A percentile compares a stretch with the other conserved stretches of the same genome.
phyloP scores from a whole-genome alignment of 495 filamentous ascomycete genomes.

The Talaromyces thailandensis region DNA sequence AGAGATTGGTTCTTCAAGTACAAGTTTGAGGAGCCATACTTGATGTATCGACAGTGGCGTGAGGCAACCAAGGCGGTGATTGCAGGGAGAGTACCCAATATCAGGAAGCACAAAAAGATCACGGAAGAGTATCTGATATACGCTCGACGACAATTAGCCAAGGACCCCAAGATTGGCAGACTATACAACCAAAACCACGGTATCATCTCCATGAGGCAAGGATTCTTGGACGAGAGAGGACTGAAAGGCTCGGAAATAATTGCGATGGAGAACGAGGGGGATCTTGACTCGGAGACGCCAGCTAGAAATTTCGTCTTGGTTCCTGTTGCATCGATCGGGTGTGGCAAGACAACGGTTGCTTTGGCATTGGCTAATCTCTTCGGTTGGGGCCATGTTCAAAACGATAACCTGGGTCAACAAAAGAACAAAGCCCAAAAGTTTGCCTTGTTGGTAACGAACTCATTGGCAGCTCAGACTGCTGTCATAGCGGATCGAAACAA shows the following conservation, averaged over 20 bases:
- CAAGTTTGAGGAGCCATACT: conserved; percentile 97
- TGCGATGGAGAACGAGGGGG: conserved; percentile 20
- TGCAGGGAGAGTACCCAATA: conserved; percentile 58
- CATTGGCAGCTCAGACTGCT: conserved; percentile 51
- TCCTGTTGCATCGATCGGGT: conserved; percentile 86
- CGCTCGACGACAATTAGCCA: conserved; percentile 60
- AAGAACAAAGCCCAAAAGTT: conserved; percentile 63
- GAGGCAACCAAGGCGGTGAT: conserved; percentile 93
- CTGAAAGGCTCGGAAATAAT: conserved; percentile 82
- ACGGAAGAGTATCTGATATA: conserved; percentile 85
- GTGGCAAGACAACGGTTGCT: conserved; percentile 92
- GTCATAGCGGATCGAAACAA: conserved; percentile 95
- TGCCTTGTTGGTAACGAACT: conserved; percentile 51
- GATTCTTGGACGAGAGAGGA: conserved; percentile 71
- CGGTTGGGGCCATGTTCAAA: conserved; percentile 89
- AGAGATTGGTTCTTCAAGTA: conserved; percentile 99
- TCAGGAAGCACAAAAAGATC: conserved; percentile 79
- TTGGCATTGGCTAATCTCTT: conserved; percentile 77
- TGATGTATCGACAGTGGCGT: conserved; percentile 98
- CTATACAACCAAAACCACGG: conserved; percentile 81
- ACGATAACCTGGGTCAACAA: conserved; percentile 86
- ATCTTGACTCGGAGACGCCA: conserved; percentile 26
- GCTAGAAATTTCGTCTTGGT: conserved; percentile 63
- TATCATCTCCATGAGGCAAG: conserved; percentile 86
- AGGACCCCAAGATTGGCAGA: conserved; percentile 52